Percentiles rank a stretch among this genome's conserved stretches.
Conservation (phyloP, 2,329 filamentous ascomycete species). For the Lachnellula suecica region DNA sequence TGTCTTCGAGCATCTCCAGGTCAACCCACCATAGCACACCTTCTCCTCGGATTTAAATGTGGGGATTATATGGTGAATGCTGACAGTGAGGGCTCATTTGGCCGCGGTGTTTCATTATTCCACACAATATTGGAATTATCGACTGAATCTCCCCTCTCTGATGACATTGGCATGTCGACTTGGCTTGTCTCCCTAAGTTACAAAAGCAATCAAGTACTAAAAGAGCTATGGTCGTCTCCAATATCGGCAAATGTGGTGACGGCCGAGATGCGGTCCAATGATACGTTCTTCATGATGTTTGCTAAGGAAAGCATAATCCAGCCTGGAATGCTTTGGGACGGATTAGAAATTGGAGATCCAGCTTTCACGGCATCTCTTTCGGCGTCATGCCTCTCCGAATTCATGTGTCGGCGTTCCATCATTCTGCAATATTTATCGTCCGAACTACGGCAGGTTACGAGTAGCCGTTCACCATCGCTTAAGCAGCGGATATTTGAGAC, state of each 20-base stretch:
- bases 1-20: slow-evolving; percentile 74
- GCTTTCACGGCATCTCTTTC: slow-evolving; percentile 62
- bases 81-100: slow-evolving; percentile 68
- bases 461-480: slow-evolving; percentile 66
- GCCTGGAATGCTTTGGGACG: slow-evolving; percentile 72
- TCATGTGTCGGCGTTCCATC: slow-evolving; percentile 73
- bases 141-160: slow-evolving; percentile 62
- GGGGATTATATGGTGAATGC: slow-evolving; percentile 68
- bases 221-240: slow-evolving; percentile 79
- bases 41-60: slow-evolving; percentile 85
- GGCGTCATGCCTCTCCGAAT: slow-evolving; percentile 49
- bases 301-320: slow-evolving; percentile 70
- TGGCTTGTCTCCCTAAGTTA: slow-evolving; percentile 72
- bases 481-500: slow-evolving; percentile 69
- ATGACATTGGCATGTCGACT: slow-evolving; percentile 53
- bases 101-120: slow-evolving; percentile 72
- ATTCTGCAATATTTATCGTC: slow-evolving; percentile 82
- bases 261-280: slow-evolving; percentile 74
- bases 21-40: slow-evolving; percentile 84
- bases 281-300: slow-evolving; percentile 78
- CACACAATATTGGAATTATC: slow-evolving; percentile 77
- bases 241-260: slow-evolving; percentile 75
- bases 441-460: slow-evolving; percentile 77
- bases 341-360: slow-evolving; percentile 54
- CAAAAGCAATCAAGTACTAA: slow-evolving; percentile 70